phyloP scores from a whole-genome alignment of 768 basidiomycete genomes.

The Leccinellum albellum region DNA sequence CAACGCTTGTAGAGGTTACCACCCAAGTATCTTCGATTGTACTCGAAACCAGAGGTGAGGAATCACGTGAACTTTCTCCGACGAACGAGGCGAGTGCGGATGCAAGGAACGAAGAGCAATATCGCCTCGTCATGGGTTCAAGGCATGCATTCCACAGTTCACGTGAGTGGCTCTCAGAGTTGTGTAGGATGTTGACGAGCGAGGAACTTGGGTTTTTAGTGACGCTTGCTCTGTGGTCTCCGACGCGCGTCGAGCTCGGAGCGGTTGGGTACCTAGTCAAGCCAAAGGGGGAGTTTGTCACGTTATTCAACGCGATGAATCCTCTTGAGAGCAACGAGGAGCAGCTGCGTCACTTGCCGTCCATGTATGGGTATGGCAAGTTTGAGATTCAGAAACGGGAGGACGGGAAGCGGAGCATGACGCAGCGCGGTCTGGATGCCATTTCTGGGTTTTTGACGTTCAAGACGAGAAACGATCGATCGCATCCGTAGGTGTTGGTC shows the following conservation, averaged over 20 bases:
- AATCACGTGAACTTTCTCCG: slow-evolving; percentile 29
- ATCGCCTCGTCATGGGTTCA: slow-evolving; percentile 50
- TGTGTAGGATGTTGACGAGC: neutral
- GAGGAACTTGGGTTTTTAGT: slow-evolving; percentile 34
- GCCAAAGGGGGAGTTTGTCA: slow-evolving; percentile 64
- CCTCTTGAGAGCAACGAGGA: slow-evolving; percentile 46
- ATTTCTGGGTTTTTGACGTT: slow-evolving; percentile 49
- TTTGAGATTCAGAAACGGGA: slow-evolving; percentile 40
- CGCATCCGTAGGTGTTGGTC: slow-evolving; percentile 36
- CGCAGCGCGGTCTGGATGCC: slow-evolving; percentile 54
- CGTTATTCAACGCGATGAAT: slow-evolving; percentile 65
- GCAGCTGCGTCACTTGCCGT: slow-evolving; percentile 46
- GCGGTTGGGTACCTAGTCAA: slow-evolving; percentile 74
- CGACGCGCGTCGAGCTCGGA: slow-evolving; percentile 58
- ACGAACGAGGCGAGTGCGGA: slow-evolving; percentile 38
- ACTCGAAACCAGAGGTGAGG: neutral
- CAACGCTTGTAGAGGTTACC: slow-evolving; percentile 21
- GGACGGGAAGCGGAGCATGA: slow-evolving; percentile 54
- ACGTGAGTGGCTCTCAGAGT: slow-evolving; percentile 37
- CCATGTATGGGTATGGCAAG: slow-evolving; percentile 63
- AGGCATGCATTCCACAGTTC: slow-evolving; percentile 68
- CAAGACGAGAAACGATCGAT: slow-evolving; percentile 32
- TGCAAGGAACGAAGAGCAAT: slow-evolving; percentile 59
- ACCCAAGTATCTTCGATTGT: neutral
- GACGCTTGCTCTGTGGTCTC: slow-evolving; percentile 68